These are phyloP conservation scores for Kazachstania psychrophila DNA, from an alignment of 805 yeast genomes.

Conservation along the genomic window DNA sequence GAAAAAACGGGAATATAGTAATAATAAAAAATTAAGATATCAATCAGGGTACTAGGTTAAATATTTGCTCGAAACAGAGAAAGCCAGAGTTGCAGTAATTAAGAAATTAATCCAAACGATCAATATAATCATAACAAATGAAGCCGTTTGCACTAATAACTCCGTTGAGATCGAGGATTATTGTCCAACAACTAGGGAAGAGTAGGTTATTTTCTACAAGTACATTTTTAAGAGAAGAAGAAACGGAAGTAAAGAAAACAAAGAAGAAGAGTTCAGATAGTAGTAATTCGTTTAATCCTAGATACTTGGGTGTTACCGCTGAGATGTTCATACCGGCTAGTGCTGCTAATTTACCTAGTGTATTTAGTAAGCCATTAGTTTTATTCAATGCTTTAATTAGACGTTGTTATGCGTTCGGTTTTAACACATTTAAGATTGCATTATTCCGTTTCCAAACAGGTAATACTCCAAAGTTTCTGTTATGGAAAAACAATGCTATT, in stretches of 20 bases:
- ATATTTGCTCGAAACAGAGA: no score
- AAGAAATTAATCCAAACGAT: no score
- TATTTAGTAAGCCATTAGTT: conserved; percentile 34
- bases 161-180: not conserved
- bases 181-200: not conserved
- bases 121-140: no score
- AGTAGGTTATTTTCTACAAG: conserved; percentile 1
- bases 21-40: no score
- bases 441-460: conserved; percentile 61
- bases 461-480: conserved; percentile 53
- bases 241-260: conserved; percentile 2
- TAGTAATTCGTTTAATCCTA: conserved; percentile 28
- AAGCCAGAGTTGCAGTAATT: no score
- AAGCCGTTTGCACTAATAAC: no score
- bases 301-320: conserved; percentile 34
- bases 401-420: conserved; percentile 51
- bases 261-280: conserved; percentile 7
- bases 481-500: conserved; percentile 82
- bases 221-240: not conserved
- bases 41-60: no score
- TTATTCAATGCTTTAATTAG: conserved; percentile 43
- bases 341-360: conserved; percentile 36
- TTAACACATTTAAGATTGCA: conserved; percentile 62
- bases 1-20: no score
- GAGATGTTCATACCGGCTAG: conserved; percentile 47